These are phyloP conservation scores for Tripterygium wilfordii DNA, from an alignment of 177 flowering plant species.

Conservation along the genomic window DNA sequence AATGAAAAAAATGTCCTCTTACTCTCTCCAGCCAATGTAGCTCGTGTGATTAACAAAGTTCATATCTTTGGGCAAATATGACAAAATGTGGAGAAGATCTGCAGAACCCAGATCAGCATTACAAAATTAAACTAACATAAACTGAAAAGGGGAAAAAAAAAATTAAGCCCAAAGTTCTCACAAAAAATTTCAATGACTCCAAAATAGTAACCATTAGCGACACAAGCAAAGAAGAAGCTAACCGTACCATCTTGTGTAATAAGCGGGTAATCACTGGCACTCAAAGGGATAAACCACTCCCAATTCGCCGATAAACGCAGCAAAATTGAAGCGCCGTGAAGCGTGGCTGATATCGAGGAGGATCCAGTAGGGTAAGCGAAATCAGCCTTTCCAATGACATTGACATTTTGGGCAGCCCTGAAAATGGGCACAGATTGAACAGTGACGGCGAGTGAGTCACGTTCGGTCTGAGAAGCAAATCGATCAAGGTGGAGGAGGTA, in stretches of 20 bases:
- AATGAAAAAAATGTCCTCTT: slow-evolving; percentile 16
- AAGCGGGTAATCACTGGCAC: slow-evolving; percentile 78
- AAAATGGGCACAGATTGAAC: slow-evolving; percentile 54
- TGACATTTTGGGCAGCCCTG: slow-evolving; percentile 57
- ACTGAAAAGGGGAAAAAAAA: neutral
- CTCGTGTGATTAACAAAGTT: slow-evolving; percentile 88
- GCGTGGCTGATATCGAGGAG: slow-evolving; percentile 52
- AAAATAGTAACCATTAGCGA: neutral
- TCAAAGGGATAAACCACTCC: slow-evolving; percentile 90
- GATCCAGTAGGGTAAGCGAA: slow-evolving; percentile 52
- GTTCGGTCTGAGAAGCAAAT: slow-evolving; percentile 45
- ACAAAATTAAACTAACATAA: too few relatives aligned
- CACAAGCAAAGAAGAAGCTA: neutral
- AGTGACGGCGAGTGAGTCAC: slow-evolving; percentile 43
- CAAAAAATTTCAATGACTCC: too few relatives aligned
- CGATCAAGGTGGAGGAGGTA: slow-evolving; percentile 84
- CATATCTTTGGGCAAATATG: slow-evolving; percentile 75
- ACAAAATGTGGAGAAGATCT: slow-evolving; percentile 93
- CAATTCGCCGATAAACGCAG: slow-evolving; percentile 42
- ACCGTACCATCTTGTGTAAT: slow-evolving; percentile 82
- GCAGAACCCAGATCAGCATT: slow-evolving; percentile 16
- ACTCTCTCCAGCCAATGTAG: slow-evolving; percentile 93
- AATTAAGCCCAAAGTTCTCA: neutral
- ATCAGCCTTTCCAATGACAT: slow-evolving; percentile 77
- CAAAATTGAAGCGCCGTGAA: slow-evolving; percentile 78